Evolutionary conservation across 768 basidiomycete species (phyloP), one percentile per base, ranked within the genome.

Genomic region (Suillus clintonianus): DNA sequence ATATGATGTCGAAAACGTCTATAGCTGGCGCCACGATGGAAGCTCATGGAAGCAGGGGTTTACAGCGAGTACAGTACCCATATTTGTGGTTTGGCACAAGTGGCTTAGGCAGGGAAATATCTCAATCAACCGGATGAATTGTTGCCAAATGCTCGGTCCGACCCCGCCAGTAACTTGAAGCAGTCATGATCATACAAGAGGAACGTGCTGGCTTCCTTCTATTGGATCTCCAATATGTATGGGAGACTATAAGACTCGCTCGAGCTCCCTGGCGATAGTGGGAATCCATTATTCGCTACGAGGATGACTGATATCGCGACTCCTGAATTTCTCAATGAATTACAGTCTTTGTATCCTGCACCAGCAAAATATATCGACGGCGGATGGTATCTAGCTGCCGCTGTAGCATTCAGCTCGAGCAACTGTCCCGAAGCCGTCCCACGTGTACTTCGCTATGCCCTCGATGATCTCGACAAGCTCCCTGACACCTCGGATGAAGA

Each of bases 341-440:
- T 88, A 61, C 83, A 83, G 65, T 72, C 76, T 2, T 62, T 83
- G 2, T 86, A 82, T 69, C 85, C 86, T 30, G 59, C 68, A 24
- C 57, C 64, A 32, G 39, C 58, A 8, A 59, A 32, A 27, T 69
- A 68, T 63, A 62, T 79, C 19, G 57, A 70, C 5, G 85, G 81
- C 60, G 83, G 86, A 5, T 90, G 89, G 89, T 85, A 83, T 63
- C 78, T 88, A 54, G 76, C 88, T 37, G 80, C 85, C 2, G 82
- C 83, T 9, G 83, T 87, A 36, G 79, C 83, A 3, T 87, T 87
- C 69, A 81, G 81, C 64, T 83, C 86, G 8, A 82, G 83, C 69
- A 90, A 90, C 67, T 74, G 75, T 36, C 82, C 87, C 4, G 86
- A 89, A 36, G 86, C 78, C 1, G 83, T 89, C 42, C 83, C 87